phyloP scores from a whole-genome alignment of 176 grass and related monocot species.

The Triticum aestivum region DNA sequence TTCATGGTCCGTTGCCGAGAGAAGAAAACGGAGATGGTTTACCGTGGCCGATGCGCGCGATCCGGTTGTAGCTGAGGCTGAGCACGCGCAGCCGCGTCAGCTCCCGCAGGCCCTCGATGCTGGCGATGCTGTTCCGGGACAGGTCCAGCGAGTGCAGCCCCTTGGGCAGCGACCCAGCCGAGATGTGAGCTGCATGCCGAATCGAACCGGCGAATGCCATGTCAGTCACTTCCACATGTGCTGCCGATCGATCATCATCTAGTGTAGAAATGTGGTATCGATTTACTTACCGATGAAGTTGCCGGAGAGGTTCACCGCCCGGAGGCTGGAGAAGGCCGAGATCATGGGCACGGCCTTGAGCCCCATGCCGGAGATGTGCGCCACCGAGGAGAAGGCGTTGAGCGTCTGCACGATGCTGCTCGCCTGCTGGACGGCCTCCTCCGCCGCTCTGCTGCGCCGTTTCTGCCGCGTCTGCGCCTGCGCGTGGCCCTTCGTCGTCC shows the following conservation, averaged over 20 bases:
- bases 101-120: slow-evolving; percentile 80
- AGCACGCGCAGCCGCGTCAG: slow-evolving; percentile 80
- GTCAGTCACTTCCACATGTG: too few relatives aligned
- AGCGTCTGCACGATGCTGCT: slow-evolving; percentile 62
- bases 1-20: neutral
- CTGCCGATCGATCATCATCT: neutral
- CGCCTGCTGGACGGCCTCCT: slow-evolving; percentile 54
- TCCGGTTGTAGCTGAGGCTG: slow-evolving; percentile 91
- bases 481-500: neutral
- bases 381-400: slow-evolving; percentile 55
- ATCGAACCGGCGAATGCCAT: neutral
- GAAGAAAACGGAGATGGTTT: neutral
- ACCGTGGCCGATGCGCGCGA: slow-evolving; percentile 84
- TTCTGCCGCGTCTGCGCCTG: slow-evolving; percentile 30
- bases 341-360: slow-evolving; percentile 65
- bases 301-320: slow-evolving; percentile 75
- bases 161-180: slow-evolving; percentile 65
- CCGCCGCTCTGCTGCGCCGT: slow-evolving; percentile 14
- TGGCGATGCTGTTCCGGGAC: slow-evolving; percentile 82
- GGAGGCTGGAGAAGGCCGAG: slow-evolving; percentile 69
- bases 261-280: too few relatives aligned
- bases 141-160: slow-evolving; percentile 77
- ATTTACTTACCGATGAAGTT: slow-evolving; percentile 75
- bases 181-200: slow-evolving; percentile 49
- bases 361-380: slow-evolving; percentile 78